Percentiles rank a stretch among this genome's conserved stretches.
phyloP scores from a whole-genome alignment of 1,284 basidiomycete species.

The Porogramme epimiltina region DNA sequence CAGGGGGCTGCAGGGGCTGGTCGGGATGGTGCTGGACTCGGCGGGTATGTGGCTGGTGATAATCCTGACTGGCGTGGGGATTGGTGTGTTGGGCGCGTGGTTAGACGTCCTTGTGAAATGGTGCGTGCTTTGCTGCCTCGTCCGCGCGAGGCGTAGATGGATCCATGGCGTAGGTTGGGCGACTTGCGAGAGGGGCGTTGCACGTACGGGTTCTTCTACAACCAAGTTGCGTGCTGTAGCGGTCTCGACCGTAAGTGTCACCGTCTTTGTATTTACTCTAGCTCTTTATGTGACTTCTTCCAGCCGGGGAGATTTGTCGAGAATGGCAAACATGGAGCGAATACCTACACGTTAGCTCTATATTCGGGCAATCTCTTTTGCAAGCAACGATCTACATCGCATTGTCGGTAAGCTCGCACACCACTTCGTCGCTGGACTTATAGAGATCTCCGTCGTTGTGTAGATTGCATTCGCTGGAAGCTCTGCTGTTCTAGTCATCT shows the following conservation, averaged over 20 bases:
- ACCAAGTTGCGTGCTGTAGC: conserved; percentile 71
- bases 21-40: conserved; percentile 58
- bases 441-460: not conserved
- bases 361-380: conserved; percentile 60
- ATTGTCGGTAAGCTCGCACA: conserved; percentile 51
- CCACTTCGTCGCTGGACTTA: not conserved
- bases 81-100: conserved; percentile 72
- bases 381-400: conserved; percentile 66
- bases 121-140: conserved; percentile 39
- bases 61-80: conserved; percentile 64
- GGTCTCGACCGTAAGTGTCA: conserved; percentile 67
- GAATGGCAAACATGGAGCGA: conserved; percentile 75
- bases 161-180: conserved; percentile 49
- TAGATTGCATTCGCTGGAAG: conserved; percentile 65
- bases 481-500: conserved; percentile 65
- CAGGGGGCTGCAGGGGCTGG: conserved; percentile 54
- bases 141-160: not conserved
- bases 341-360: conserved; percentile 52
- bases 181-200: conserved; percentile 75
- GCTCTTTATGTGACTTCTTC: conserved; percentile 3
- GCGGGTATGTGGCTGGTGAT: conserved; percentile 70
- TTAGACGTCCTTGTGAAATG: conserved; percentile 77
- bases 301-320: conserved; percentile 71
- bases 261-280: conserved; percentile 1
- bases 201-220: conserved; percentile 73